phyloP scores from a whole-genome alignment of 192 early-diverging fungal species.

The Dimargaris xerosporica region DNA sequence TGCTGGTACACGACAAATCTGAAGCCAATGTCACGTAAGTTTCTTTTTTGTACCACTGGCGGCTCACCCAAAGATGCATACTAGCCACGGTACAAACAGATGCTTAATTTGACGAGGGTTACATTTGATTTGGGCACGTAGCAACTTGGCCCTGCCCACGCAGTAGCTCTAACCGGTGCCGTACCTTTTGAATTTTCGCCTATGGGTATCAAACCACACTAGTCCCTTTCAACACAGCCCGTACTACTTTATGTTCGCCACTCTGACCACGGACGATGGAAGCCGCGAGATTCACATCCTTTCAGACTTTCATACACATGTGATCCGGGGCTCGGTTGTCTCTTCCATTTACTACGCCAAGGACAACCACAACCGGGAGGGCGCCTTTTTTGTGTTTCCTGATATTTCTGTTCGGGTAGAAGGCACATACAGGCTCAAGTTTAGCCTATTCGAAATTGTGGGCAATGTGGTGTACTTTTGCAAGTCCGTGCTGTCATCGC shows the following conservation, averaged over 20 bases:
- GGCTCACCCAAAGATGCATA: neutral
- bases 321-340: constrained; percentile 88
- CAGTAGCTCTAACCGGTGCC: neutral
- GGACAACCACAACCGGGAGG: constrained; percentile 69
- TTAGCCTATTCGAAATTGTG: constrained; percentile 86
- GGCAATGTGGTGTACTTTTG: constrained; percentile 79
- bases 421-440: constrained; percentile 67
- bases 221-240: constrained; percentile 57
- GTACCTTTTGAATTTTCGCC: neutral
- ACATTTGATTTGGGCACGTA: too few species aligned
- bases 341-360: constrained; percentile 82
- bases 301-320: constrained; percentile 74
- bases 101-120: too few species aligned
- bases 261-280: constrained; percentile 64
- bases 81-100: too few species aligned
- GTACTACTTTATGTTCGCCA: constrained; percentile 95
- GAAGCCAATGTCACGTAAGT: constrained; percentile 13
- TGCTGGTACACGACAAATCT: constrained; percentile 16
- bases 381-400: constrained; percentile 96
- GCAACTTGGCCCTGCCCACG: too few species aligned
- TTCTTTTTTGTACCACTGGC: constrained; percentile 5
- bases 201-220: constrained; percentile 11
- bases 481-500: constrained; percentile 69
- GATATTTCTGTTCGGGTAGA: constrained; percentile 91
- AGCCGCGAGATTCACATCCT: constrained; percentile 79